Evolutionary conservation across 495 filamentous ascomycete genomes (phyloP).

Genomic region (Elasticomyces elasticus): DNA sequence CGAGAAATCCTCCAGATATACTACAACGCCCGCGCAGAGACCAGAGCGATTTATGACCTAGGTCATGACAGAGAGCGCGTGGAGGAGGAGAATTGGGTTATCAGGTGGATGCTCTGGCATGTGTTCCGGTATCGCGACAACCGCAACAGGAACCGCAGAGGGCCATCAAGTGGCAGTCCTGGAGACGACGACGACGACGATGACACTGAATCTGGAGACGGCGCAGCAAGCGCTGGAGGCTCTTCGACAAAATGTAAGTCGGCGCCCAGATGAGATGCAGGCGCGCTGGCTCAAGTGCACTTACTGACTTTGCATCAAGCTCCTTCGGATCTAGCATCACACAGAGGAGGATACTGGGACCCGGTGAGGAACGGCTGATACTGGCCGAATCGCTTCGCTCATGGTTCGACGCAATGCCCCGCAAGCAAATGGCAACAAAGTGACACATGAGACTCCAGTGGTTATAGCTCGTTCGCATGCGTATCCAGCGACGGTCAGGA

Average conservation of each 20-base stretch:
- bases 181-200: background rate
- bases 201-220: slow-evolving; percentile 2
- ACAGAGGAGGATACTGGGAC: background rate
- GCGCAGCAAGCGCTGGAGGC: background rate
- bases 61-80: slow-evolving; percentile 22
- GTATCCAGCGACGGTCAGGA: too few relatives aligned
- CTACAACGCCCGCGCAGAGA: slow-evolving; percentile 12
- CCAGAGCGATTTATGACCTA: slow-evolving; percentile 25
- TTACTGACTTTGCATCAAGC: background rate
- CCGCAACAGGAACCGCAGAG: slow-evolving; percentile 19
- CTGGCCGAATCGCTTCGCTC: too few relatives aligned
- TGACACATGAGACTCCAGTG: too few relatives aligned
- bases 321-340: background rate
- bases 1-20: slow-evolving; percentile 27
- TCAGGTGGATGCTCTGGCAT: slow-evolving; percentile 33
- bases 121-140: slow-evolving; percentile 35
- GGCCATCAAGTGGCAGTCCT: background rate
- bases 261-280: background rate
- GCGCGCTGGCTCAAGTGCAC: background rate
- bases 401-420: too few relatives aligned
- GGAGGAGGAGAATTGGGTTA: slow-evolving; percentile 34
- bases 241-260: background rate
- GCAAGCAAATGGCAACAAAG: too few relatives aligned
- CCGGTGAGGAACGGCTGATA: slow-evolving; percentile 8
- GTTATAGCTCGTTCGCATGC: too few relatives aligned